A percentile compares a stretch with the other conserved stretches of the same genome.
Conservation (phyloP, 768 basidiomycete genomes). For the Lactarius vividus region DNA sequence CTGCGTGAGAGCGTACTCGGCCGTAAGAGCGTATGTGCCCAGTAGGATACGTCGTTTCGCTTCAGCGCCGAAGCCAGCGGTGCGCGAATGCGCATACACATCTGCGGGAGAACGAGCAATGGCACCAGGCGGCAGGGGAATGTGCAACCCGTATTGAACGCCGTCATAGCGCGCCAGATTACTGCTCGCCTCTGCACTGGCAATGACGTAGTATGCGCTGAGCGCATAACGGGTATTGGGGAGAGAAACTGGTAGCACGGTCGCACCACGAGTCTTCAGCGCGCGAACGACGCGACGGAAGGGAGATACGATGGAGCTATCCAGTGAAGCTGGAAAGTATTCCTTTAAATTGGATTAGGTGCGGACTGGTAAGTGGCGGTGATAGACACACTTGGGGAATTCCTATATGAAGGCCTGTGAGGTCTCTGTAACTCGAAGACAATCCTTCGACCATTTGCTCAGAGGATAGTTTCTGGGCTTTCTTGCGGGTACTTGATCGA, state of each 20-base stretch:
- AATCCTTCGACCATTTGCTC: slow-evolving; percentile 14
- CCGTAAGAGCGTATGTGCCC: slow-evolving; percentile 88
- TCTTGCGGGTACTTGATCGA: slow-evolving; percentile 38
- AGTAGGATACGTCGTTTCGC: slow-evolving; percentile 84
- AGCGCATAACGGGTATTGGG: slow-evolving; percentile 70
- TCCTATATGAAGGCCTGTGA: slow-evolving; percentile 65
- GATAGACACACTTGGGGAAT: slow-evolving; percentile 59
- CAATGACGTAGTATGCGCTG: slow-evolving; percentile 94
- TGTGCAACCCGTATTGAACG: slow-evolving; percentile 69
- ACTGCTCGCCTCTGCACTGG: slow-evolving; percentile 90
- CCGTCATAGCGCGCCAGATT: slow-evolving; percentile 91
- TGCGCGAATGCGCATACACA: slow-evolving; percentile 65
- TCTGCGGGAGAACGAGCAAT: slow-evolving; percentile 49
- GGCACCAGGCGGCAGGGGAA: slow-evolving; percentile 41
- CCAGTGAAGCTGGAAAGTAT: slow-evolving; percentile 74
- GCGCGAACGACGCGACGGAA: slow-evolving; percentile 45
- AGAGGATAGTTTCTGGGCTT: slow-evolving; percentile 32
- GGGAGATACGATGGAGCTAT: slow-evolving; percentile 42
- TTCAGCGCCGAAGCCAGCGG: slow-evolving; percentile 75
- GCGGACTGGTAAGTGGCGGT: neutral
- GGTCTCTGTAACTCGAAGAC: slow-evolving; percentile 13
- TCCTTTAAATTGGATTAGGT: slow-evolving; percentile 43
- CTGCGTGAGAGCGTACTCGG: slow-evolving; percentile 59
- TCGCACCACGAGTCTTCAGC: slow-evolving; percentile 57
- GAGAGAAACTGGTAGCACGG: slow-evolving; percentile 68